Evolutionary conservation across 2,329 filamentous ascomycete species (phyloP).

Genomic region (Aspergillus sp.): DNA sequence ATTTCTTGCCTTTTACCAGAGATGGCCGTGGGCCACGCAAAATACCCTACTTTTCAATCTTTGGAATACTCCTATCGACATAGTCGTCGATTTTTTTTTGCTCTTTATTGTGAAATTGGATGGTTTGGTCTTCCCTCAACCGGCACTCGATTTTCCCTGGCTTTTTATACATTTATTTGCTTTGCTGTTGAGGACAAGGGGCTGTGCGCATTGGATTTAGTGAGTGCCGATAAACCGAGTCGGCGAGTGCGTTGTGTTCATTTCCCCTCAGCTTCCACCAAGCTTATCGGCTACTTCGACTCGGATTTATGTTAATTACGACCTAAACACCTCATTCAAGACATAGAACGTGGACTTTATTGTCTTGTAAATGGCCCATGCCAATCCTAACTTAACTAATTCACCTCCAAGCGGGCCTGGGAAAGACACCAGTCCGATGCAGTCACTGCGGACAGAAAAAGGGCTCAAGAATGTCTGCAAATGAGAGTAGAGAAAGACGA

Average conservation of each 20-base stretch:
- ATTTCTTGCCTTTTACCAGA: slow-evolving; percentile 81
- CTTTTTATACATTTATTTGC: not conserved
- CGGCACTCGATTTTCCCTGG: not conserved
- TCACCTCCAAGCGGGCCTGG: slow-evolving; percentile 10
- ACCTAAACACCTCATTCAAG: not conserved
- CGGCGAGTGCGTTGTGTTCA: not conserved
- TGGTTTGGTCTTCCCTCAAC: not conserved
- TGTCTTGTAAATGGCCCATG: slow-evolving; percentile 9
- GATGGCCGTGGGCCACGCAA: slow-evolving; percentile 68
- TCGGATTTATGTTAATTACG: not conserved
- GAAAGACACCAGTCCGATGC: slow-evolving; percentile 1
- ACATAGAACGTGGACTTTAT: slow-evolving; percentile 18
- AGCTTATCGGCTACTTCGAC: not conserved
- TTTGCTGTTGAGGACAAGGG: not conserved
- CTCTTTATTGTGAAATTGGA: slow-evolving; percentile 20
- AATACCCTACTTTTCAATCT: slow-evolving; percentile 61
- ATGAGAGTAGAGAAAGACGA: slow-evolving; percentile 13
- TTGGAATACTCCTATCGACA: slow-evolving; percentile 52
- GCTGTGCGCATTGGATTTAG: not conserved
- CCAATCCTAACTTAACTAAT: slow-evolving; percentile 8
- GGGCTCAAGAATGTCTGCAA: slow-evolving; percentile 10
- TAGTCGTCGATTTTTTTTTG: slow-evolving; percentile 44
- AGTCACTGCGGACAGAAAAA: slow-evolving; percentile 2
- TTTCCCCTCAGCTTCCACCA: not conserved
- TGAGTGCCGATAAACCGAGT: slow-evolving; percentile 1